A percentile compares a stretch with the other conserved stretches of the same genome.
Conservation (phyloP, 1,284 basidiomycete species). For the Tilletia setariae region DNA sequence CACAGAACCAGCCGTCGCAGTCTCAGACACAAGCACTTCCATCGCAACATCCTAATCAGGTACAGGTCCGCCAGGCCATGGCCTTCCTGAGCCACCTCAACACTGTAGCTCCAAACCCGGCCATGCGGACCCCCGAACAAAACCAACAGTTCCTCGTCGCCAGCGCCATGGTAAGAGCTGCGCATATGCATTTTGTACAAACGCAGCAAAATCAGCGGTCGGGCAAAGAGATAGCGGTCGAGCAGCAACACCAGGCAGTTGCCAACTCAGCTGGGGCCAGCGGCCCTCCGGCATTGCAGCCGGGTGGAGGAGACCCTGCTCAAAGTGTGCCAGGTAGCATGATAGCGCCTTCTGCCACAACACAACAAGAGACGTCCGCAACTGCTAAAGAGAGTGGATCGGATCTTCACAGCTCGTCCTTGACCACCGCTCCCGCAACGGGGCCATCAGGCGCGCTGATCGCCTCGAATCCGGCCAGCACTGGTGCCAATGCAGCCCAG, state of each 20-base stretch:
- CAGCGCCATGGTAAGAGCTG: background rate
- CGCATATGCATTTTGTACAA: background rate
- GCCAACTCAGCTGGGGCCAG: background rate
- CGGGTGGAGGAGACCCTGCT: no score
- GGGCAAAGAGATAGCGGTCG: background rate
- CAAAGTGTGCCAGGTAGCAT: no score
- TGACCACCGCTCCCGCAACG: no score
- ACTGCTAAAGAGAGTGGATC: no score
- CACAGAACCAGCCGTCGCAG: background rate
- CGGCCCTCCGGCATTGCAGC: no score
- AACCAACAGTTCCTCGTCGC: slow-evolving; percentile 1
- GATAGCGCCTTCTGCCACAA: no score
- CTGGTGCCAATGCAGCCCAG: background rate
- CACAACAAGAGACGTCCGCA: no score
- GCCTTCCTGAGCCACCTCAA: background rate
- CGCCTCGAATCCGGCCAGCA: no score
- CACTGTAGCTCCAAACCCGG: background rate
- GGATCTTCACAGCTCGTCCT: no score
- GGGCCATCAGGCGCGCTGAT: no score
- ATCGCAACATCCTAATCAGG: background rate
- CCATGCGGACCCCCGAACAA: background rate
- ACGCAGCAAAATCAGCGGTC: background rate
- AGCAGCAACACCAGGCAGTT: background rate
- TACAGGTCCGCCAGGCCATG: slow-evolving; percentile 10
- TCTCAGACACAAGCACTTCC: background rate